Conservation (phyloP, 371 early-diverging fungal species). For the Conidiobolus incongruus region DNA sequence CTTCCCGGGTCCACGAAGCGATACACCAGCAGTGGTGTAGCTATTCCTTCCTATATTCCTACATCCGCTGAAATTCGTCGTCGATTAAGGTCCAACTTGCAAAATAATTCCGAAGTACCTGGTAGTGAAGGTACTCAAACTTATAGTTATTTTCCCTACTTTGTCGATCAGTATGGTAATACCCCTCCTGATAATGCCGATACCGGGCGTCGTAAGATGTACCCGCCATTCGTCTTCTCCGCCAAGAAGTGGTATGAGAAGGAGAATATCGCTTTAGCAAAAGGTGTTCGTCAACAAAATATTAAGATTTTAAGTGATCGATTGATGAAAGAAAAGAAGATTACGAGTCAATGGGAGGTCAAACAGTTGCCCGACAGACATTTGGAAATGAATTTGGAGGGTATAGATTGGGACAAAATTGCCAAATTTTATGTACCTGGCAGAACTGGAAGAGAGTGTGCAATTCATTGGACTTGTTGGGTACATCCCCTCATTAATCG, state of each 20-base stretch:
- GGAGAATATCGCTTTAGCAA: conserved; percentile 16
- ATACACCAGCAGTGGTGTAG: no score
- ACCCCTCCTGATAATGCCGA: conserved; percentile 21
- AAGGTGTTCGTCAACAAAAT: conserved; percentile 17
- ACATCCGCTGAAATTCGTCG: no score
- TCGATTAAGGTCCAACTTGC: no score
- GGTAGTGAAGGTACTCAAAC: no score
- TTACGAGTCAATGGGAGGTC: conserved; percentile 9
- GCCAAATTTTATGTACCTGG: conserved; percentile 27
- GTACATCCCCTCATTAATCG: conserved; percentile 65
- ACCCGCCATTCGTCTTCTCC: conserved; percentile 10
- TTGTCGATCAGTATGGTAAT: conserved; percentile 14
- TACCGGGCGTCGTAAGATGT: conserved; percentile 10
- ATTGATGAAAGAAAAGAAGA: conserved; percentile 11
- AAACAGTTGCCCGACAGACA: conserved; percentile 16
- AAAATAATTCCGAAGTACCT: no score
- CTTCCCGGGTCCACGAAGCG: no score
- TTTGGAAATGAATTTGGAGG: conserved; percentile 29
- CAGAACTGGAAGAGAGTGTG: conserved; percentile 37
- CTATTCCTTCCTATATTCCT: no score
- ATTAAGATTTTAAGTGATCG: conserved; percentile 12
- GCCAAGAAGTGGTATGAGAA: conserved; percentile 16
- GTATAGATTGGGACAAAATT: conserved; percentile 44
- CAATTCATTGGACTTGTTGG: conserved; percentile 64
- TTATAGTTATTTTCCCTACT: conserved; percentile 15